phyloP scores from a whole-genome alignment of 768 basidiomycete genomes.

The Chalciporus piperatus region DNA sequence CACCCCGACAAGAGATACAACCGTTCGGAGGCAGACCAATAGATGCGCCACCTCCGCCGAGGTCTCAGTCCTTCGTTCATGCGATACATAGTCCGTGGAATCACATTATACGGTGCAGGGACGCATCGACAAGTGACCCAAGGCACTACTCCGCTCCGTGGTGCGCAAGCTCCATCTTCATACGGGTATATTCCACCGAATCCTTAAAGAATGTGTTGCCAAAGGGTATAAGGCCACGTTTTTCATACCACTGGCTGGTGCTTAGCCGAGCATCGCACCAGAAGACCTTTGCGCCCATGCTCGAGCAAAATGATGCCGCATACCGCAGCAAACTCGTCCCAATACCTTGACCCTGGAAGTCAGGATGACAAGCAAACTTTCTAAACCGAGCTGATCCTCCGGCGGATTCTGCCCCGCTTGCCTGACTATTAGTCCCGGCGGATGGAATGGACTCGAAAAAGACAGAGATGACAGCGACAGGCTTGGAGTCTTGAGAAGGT shows the following conservation, averaged over 20 bases:
- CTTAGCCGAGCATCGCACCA: constrained; percentile 60
- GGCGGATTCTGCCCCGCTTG: constrained; percentile 1
- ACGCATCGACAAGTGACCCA: not conserved
- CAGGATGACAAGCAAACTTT: constrained; percentile 57
- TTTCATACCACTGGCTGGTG: constrained; percentile 49
- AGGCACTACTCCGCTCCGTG: not conserved
- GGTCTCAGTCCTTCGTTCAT: not conserved
- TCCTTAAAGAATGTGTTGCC: constrained; percentile 54
- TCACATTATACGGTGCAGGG: not conserved
- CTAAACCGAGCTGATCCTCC: constrained; percentile 44
- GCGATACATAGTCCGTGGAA: not conserved
- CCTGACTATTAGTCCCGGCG: constrained; percentile 2
- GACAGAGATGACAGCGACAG: constrained; percentile 55
- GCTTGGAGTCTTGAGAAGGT: constrained; percentile 27
- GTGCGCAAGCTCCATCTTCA: constrained; percentile 39
- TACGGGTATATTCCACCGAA: constrained; percentile 53
- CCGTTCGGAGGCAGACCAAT: not conserved
- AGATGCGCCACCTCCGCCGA: constrained; percentile 4
- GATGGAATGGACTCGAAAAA: constrained; percentile 43
- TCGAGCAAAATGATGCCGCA: constrained; percentile 39
- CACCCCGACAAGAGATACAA: not conserved
- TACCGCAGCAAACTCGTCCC: constrained; percentile 45
- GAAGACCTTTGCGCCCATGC: constrained; percentile 39
- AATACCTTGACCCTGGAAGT: constrained; percentile 52
- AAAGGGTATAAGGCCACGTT: constrained; percentile 48